Percentiles rank a stretch among this genome's conserved stretches.
Evolutionary conservation across 805 yeast species (phyloP).

Genomic region (Metschnikowia lochheadii): DNA sequence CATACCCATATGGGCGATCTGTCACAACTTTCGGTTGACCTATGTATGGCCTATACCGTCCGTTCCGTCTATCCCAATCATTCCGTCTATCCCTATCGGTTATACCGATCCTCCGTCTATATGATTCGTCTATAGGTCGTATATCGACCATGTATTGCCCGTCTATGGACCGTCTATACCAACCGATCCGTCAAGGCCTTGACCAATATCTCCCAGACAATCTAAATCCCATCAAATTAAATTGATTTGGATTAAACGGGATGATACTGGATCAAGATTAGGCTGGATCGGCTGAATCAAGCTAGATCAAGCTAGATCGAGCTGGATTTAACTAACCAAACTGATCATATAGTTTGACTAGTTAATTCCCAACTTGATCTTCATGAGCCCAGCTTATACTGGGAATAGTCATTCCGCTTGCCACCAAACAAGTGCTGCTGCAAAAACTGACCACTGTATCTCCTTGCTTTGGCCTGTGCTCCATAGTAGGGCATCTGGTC

Average conservation of each 20-base stretch:
- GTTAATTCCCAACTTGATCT: neutral
- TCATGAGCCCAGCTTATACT: slow-evolving; percentile 13
- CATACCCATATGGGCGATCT: neutral
- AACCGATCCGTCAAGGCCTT: too few relatives aligned
- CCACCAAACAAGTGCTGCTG: slow-evolving; percentile 19
- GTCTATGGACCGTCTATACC: too few relatives aligned
- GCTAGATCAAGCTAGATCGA: too few relatives aligned
- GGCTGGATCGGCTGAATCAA: too few relatives aligned
- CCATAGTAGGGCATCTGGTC: slow-evolving; percentile 14
- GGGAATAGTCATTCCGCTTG: slow-evolving; percentile 17
- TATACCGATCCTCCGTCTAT: neutral
- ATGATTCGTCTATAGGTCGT: neutral
- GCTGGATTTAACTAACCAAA: too few relatives aligned
- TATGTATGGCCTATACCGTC: neutral
- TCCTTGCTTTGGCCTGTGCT: slow-evolving; percentile 12
- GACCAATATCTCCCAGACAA: too few relatives aligned
- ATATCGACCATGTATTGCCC: too few relatives aligned
- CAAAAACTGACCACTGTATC: slow-evolving; percentile 17
- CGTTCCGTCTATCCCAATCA: neutral
- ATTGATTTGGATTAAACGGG: too few relatives aligned
- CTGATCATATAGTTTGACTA: too few relatives aligned
- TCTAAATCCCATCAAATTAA: too few relatives aligned
- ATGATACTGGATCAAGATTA: too few relatives aligned
- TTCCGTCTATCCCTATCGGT: too few relatives aligned
- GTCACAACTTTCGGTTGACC: neutral